Evolutionary conservation across 1,284 basidiomycete species (phyloP).

Genomic region (Acaromyces ingoldii): DNA sequence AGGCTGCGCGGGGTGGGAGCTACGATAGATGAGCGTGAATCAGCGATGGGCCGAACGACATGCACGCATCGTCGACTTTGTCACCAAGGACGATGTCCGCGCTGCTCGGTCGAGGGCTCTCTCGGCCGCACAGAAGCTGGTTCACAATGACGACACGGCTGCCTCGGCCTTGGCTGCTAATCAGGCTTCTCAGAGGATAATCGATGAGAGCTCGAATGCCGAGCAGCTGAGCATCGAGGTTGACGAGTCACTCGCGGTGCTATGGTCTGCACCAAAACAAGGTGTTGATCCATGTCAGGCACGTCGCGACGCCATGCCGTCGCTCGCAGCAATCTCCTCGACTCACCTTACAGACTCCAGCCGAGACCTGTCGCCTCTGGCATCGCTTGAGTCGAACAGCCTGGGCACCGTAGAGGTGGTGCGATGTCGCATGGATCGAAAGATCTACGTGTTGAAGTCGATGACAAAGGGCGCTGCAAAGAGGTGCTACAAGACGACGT

Average conservation of each 20-base stretch:
- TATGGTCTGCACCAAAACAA: background rate
- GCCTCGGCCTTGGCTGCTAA: background rate
- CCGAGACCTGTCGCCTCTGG: background rate
- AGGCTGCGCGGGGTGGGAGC: too few species aligned
- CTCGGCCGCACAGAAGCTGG: too few species aligned
- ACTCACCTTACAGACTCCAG: background rate
- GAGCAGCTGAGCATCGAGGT: background rate
- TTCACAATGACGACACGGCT: too few species aligned
- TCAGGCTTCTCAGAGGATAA: background rate
- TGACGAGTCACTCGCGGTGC: background rate
- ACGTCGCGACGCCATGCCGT: background rate
- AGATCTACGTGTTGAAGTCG: conserved; percentile 47
- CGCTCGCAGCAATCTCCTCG: background rate
- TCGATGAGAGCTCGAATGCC: background rate
- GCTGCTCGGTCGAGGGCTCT: too few species aligned
- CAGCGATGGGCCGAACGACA: too few species aligned
- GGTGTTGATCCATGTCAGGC: background rate
- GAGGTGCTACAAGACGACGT: conserved; percentile 21
- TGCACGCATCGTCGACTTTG: too few species aligned
- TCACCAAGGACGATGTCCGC: too few species aligned
- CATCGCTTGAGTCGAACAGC: conserved; percentile 2
- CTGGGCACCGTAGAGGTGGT: conserved; percentile 29
- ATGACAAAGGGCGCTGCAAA: conserved; percentile 44
- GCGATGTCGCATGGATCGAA: conserved; percentile 39
- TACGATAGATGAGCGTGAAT: too few species aligned